Evolutionary conservation across 441 rosid genomes (phyloP).

Genomic region (Macaranga tanarius): DNA sequence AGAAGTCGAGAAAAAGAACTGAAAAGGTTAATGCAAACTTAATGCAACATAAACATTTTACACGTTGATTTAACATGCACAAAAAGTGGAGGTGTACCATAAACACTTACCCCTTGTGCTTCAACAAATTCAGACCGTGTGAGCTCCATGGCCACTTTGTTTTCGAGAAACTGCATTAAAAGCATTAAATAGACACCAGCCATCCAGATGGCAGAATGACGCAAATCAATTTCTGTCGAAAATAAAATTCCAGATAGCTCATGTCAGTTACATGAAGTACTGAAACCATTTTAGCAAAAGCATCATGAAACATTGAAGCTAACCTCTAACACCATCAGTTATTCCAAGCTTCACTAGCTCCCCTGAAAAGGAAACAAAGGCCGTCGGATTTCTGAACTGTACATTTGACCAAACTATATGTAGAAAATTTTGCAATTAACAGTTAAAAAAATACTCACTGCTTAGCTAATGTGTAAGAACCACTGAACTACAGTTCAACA

Average conservation of each 20-base stretch:
- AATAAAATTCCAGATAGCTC: slow-evolving; percentile 24
- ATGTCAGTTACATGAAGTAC: slow-evolving; percentile 13
- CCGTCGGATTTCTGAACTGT: slow-evolving; percentile 1
- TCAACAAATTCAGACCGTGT: slow-evolving; percentile 89
- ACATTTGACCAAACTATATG: background rate
- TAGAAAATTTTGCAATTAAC: background rate
- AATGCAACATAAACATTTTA: background rate
- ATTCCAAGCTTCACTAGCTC: slow-evolving; percentile 85
- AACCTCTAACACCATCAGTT: slow-evolving; percentile 73
- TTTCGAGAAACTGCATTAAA: slow-evolving; percentile 93
- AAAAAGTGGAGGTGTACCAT: slow-evolving; percentile 1
- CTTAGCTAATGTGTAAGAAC: background rate
- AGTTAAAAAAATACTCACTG: background rate
- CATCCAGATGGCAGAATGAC: slow-evolving; percentile 92
- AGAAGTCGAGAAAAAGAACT: slow-evolving; percentile 2
- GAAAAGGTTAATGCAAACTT: background rate
- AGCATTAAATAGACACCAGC: slow-evolving; percentile 90
- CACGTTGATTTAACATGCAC: background rate
- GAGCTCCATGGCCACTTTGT: slow-evolving; percentile 93
- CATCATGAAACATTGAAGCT: slow-evolving; percentile 25
- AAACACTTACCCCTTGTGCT: slow-evolving; percentile 73
- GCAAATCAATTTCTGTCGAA: slow-evolving; percentile 81
- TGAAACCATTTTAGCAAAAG: slow-evolving; percentile 14
- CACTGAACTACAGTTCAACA: slow-evolving; percentile 6
- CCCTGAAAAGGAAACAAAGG: slow-evolving; percentile 48